Percentiles rank a stretch among this genome's conserved stretches.
Conservation (phyloP, 768 basidiomycete species). For the Chlorophyllum brunneum region DNA sequence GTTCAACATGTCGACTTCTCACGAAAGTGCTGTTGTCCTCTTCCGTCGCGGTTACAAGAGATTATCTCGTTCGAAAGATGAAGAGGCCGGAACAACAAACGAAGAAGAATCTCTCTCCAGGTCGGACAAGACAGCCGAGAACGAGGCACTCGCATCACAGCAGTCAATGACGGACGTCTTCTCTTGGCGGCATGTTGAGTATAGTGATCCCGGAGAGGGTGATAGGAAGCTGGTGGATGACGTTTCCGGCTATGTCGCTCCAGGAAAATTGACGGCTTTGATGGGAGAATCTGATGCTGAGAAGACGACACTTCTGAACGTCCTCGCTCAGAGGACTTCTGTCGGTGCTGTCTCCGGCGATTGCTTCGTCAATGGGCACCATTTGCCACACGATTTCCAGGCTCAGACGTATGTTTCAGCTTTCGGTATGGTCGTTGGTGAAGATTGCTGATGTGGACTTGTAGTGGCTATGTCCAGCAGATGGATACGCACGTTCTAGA, state of each 20-base stretch:
- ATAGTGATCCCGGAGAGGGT: slow-evolving; percentile 53
- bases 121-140: slow-evolving; percentile 21
- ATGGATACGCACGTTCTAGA: slow-evolving; percentile 78
- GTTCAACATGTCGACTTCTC: slow-evolving; percentile 36
- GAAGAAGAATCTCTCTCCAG: slow-evolving; percentile 24
- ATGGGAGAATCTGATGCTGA: slow-evolving; percentile 61
- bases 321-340: slow-evolving; percentile 46
- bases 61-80: slow-evolving; percentile 3
- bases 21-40: slow-evolving; percentile 40
- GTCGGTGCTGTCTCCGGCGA: slow-evolving; percentile 49
- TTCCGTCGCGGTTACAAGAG: slow-evolving; percentile 57
- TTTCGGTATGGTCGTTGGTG: background rate
- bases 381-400: slow-evolving; percentile 54
- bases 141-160: slow-evolving; percentile 21
- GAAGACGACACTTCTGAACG: slow-evolving; percentile 59
- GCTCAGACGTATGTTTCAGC: slow-evolving; percentile 46
- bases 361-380: slow-evolving; percentile 51
- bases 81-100: slow-evolving; percentile 17
- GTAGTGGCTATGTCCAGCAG: slow-evolving; percentile 77
- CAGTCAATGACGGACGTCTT: slow-evolving; percentile 54
- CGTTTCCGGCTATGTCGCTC: slow-evolving; percentile 77
- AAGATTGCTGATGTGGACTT: background rate
- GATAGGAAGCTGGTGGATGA: slow-evolving; percentile 57
- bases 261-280: slow-evolving; percentile 76
- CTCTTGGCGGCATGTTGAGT: slow-evolving; percentile 75